Conservation (phyloP, 495 filamentous ascomycete genomes). For the Hyaloscypha bicolor region DNA sequence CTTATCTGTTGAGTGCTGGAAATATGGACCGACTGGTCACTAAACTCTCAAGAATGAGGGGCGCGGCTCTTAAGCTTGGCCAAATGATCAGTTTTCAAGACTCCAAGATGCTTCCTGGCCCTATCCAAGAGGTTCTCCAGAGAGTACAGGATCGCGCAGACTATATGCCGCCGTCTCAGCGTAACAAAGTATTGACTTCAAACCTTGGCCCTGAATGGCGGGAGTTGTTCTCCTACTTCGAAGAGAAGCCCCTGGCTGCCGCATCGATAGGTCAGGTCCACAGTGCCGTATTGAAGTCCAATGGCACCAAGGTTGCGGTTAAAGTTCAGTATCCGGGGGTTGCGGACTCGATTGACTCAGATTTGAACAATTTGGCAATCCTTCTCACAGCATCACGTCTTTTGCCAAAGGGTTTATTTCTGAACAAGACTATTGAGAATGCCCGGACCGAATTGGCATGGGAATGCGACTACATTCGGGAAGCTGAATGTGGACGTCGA, state of each 20-base stretch:
- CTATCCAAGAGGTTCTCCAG: conserved; percentile 84
- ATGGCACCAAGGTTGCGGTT: conserved; percentile 77
- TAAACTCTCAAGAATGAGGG: conserved; percentile 93
- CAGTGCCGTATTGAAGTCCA: conserved; percentile 76
- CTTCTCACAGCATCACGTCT: conserved; percentile 87
- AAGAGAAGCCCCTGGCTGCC: conserved; percentile 90
- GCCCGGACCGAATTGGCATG: conserved; percentile 90
- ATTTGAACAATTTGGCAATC: conserved; percentile 88
- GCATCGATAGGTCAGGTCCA: conserved; percentile 99
- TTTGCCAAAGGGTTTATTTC: conserved; percentile 87
- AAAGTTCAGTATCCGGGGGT: conserved; percentile 99
- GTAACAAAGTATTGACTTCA: conserved; percentile 73
- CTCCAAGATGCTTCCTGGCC: conserved; percentile 87
- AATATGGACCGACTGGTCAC: conserved; percentile 93
- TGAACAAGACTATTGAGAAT: conserved; percentile 97
- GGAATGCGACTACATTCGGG: conserved; percentile 95
- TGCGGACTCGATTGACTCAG: conserved; percentile 90
- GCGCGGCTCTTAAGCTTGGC: conserved; percentile 95
- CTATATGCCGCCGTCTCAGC: conserved; percentile 95
- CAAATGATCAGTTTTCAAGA: conserved; percentile 99
- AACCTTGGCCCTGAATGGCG: conserved; percentile 89
- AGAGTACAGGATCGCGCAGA: conserved; percentile 96
- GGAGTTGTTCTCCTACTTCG: conserved; percentile 78
- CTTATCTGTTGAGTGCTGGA: conserved; percentile 81
- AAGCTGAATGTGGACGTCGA: conserved; percentile 74